phyloP scores from a whole-genome alignment of 2,329 filamentous ascomycete genomes.

The Fusarium verrucosum region DNA sequence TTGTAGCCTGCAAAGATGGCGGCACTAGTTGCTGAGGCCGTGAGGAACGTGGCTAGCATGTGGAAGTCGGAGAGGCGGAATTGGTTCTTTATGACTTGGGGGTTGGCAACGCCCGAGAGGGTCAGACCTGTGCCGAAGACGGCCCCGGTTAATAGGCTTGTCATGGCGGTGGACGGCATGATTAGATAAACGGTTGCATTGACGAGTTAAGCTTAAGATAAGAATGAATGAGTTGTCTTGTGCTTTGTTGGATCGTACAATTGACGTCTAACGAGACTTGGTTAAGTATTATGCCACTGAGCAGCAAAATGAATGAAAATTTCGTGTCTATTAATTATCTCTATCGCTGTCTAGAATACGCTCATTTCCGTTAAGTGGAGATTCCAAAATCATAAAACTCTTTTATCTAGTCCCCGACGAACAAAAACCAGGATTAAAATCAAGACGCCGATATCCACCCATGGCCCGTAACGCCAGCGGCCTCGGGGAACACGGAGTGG shows the following conservation, averaged over 20 bases:
- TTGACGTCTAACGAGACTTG: too few relatives aligned
- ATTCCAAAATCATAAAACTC: neutral
- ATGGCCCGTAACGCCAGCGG: neutral
- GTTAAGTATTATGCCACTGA: too few relatives aligned
- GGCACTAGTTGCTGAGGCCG: constrained; percentile 15
- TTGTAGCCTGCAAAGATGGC: constrained; percentile 13
- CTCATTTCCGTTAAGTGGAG: neutral
- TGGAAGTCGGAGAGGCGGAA: constrained; percentile 21
- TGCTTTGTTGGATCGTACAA: too few relatives aligned
- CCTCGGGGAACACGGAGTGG: neutral
- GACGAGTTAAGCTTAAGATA: neutral
- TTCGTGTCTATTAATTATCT: neutral
- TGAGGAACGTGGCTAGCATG: constrained; percentile 23
- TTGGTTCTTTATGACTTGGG: constrained; percentile 15
- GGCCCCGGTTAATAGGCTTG: constrained; percentile 8
- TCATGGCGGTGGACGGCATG: neutral
- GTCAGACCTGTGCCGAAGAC: constrained; percentile 17
- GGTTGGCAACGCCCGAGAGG: constrained; percentile 13
- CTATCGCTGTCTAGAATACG: constrained; percentile 14
- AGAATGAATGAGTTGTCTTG: too few relatives aligned
- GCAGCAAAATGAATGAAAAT: neutral
- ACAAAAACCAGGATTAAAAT: neutral
- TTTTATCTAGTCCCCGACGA: constrained; percentile 14
- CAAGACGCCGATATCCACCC: constrained; percentile 9
- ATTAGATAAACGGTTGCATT: neutral